Evolutionary conservation across 768 basidiomycete species (phyloP).

Genomic region (Auriscalpium orientale): DNA sequence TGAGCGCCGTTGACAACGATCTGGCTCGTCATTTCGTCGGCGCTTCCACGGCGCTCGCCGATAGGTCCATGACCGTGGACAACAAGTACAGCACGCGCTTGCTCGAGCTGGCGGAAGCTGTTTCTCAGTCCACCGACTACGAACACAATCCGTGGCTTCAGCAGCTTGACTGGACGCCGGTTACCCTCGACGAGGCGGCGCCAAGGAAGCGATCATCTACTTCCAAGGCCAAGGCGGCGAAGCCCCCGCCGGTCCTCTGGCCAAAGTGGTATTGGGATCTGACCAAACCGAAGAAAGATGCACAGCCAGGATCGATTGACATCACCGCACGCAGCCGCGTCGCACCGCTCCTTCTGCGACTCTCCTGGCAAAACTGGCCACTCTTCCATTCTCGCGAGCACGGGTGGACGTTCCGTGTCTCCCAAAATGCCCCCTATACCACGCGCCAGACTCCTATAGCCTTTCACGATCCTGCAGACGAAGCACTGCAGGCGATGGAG

Average conservation of each 20-base stretch:
- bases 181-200: slow-evolving; percentile 5
- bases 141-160: slow-evolving; percentile 46
- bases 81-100: slow-evolving; percentile 21
- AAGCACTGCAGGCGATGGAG: slow-evolving; percentile 41
- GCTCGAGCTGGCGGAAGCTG: slow-evolving; percentile 32
- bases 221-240: slow-evolving; percentile 16
- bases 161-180: slow-evolving; percentile 62
- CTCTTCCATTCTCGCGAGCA: slow-evolving; percentile 80
- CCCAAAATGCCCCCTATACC: slow-evolving; percentile 32
- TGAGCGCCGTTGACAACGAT: slow-evolving; percentile 34
- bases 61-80: too few relatives aligned
- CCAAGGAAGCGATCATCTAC: neutral
- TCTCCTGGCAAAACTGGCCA: slow-evolving; percentile 85
- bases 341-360: slow-evolving; percentile 75
- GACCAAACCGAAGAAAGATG: slow-evolving; percentile 60
- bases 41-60: too few relatives aligned
- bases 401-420: slow-evolving; percentile 88
- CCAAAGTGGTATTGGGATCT: slow-evolving; percentile 98
- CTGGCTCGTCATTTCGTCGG: slow-evolving; percentile 26
- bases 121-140: slow-evolving; percentile 16
- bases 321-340: slow-evolving; percentile 78
- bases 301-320: slow-evolving; percentile 68
- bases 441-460: slow-evolving; percentile 38
- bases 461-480: slow-evolving; percentile 62
- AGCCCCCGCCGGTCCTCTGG: slow-evolving; percentile 53